Conservation (phyloP, 169 alveolate species). For the Perkinsus olseni region DNA sequence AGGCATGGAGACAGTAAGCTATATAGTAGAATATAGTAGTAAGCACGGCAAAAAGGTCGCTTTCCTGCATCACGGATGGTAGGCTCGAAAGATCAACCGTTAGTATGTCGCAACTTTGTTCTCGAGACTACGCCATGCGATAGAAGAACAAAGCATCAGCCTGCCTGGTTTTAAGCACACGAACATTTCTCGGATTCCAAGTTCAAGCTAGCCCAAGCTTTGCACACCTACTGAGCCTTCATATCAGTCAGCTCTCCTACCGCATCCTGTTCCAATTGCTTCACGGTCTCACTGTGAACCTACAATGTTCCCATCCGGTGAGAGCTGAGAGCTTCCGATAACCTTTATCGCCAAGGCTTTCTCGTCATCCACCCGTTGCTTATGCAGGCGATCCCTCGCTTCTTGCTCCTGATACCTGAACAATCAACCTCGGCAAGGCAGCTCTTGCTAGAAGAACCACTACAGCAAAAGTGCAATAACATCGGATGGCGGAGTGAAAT, state of each 20-base stretch:
- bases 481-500: neutral
- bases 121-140: neutral
- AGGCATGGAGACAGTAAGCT: too few species aligned
- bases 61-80: too few species aligned
- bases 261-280: constrained; percentile 59
- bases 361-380: neutral
- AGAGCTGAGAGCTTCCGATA: neutral
- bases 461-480: neutral
- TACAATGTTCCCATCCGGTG: neutral
- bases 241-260: constrained; percentile 60
- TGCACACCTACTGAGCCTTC: constrained; percentile 48
- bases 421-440: neutral
- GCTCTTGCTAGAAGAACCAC: neutral
- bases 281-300: constrained; percentile 28
- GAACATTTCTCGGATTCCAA: too few species aligned
- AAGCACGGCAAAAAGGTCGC: too few species aligned
- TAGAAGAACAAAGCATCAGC: neutral
- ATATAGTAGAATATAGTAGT: too few species aligned
- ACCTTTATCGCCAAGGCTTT: neutral
- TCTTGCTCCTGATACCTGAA: neutral
- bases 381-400: neutral
- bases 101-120: too few species aligned
- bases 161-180: neutral
- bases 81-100: too few species aligned
- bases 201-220: too few species aligned